Evolutionary conservation across 2,329 filamentous ascomycete genomes (phyloP), one percentile per base, ranked within the genome.

Genomic region (Trichophyton benhamiae): DNA sequence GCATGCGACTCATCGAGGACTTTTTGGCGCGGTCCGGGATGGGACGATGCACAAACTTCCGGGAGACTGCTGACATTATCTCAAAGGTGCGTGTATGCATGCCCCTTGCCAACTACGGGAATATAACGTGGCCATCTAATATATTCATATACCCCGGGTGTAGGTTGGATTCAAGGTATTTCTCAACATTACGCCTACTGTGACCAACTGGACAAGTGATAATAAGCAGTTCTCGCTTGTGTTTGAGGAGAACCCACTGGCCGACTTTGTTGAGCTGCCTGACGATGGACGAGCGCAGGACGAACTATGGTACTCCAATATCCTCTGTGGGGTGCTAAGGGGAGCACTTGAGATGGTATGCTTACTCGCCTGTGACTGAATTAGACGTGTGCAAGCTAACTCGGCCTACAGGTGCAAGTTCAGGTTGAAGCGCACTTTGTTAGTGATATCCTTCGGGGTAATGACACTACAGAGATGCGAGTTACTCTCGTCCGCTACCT

Each of bases 111-210:
- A 11, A 7, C 41, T 17, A 52, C 36, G 17, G 17, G n/a, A 17
- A 5, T 58, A 20, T 61, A 64, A 2, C 15, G 38, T 9, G n/a
- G 15, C 20, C 46, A 52, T 22, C 46, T 52, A 15, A 55, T n/a
- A n/a, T 20, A 1, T 4, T 55, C 20, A 52, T 27, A 52, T 25
- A 25, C 22, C 7, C 17, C 13, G 52, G 13, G n/a, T 9, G 7
- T 55, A 96, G 89, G 88, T 99, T 66, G 94, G 94, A 61, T 99
- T 99, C 79, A 97, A 99, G 78, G 96, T 99, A 66, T 99, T 99
- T 74, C 83, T 99, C 64, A 99, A 99, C 71, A 91, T 96, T 68
- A 95, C 91, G 3, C 94, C 94, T 0, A 88, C 87, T 6, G 87
- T 97, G 65, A 90, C 91, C 57, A 96, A 95, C 72, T 99, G 94